These are phyloP conservation scores for Lentithecium fluviatile DNA, from an alignment of 495 filamentous ascomycete genomes.

Conservation along the genomic window DNA sequence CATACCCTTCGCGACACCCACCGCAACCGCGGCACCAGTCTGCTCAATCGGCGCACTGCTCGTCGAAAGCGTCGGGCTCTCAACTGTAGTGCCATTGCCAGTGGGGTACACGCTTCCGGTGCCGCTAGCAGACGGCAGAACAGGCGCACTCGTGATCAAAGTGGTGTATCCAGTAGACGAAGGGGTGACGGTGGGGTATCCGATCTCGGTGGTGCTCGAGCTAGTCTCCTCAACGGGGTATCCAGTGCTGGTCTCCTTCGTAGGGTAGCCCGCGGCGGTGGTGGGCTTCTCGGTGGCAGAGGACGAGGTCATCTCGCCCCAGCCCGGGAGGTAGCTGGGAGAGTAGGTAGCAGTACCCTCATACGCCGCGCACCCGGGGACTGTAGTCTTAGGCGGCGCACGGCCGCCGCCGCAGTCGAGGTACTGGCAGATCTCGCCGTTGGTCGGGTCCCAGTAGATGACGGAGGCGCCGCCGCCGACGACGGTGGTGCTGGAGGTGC, in stretches of 20 bases:
- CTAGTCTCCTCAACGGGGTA: neutral
- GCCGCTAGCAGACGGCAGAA: neutral
- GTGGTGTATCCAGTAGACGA: neutral
- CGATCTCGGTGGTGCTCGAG: neutral
- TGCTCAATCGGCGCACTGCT: neutral
- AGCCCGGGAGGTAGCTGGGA: conserved; percentile 51
- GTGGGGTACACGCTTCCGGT: neutral
- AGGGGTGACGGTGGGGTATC: too few relatives aligned
- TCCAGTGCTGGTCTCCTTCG: neutral
- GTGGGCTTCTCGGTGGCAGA: neutral
- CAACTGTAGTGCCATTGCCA: neutral
- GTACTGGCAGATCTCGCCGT: conserved; percentile 59
- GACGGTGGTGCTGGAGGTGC: conserved; percentile 42
- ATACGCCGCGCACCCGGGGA: conserved; percentile 61
- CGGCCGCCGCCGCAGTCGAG: conserved; percentile 66
- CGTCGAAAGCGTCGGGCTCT: neutral
- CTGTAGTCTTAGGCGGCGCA: conserved; percentile 59
- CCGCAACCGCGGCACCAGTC: conserved; percentile 10
- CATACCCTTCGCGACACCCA: neutral
- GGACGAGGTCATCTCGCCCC: conserved; percentile 1
- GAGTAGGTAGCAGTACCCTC: conserved; percentile 55
- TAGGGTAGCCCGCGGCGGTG: neutral
- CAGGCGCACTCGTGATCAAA: neutral
- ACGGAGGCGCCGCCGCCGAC: conserved; percentile 45
- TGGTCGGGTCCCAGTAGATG: conserved; percentile 51